Evolutionary conservation across 2,329 filamentous ascomycete species (phyloP).

Genomic region (Didymosphaeria variabile): DNA sequence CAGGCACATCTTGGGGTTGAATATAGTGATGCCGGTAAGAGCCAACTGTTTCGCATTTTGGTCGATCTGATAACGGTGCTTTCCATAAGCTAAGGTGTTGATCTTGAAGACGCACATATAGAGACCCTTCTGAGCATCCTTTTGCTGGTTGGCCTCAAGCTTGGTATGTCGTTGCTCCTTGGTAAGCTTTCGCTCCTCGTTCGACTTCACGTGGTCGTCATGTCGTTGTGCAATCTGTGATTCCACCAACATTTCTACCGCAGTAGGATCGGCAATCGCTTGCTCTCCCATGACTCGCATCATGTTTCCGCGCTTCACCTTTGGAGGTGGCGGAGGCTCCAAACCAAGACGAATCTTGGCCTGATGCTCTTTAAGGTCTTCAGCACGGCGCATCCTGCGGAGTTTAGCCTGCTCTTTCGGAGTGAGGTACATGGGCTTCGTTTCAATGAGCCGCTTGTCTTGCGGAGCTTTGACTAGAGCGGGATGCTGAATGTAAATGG

Average conservation of each 20-base stretch:
- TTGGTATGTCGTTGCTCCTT: constrained; percentile 91
- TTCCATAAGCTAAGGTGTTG: constrained; percentile 86
- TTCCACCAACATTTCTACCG: constrained; percentile 93
- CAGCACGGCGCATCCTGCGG: constrained; percentile 87
- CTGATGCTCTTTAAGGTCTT: constrained; percentile 93
- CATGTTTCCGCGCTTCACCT: constrained; percentile 96
- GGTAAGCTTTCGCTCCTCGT: constrained; percentile 86
- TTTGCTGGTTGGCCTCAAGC: constrained; percentile 80
- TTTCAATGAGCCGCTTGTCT: constrained; percentile 78
- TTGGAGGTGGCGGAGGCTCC: constrained; percentile 88
- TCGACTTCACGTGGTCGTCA: constrained; percentile 77
- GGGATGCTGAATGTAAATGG: constrained; percentile 90
- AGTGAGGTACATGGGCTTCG: constrained; percentile 93
- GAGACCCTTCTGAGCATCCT: constrained; percentile 87
- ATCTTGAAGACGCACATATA: constrained; percentile 89
- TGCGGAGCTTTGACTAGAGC: constrained; percentile 90
- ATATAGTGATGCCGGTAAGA: constrained; percentile 88
- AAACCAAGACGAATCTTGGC: constrained; percentile 93
- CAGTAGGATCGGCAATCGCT: constrained; percentile 94
- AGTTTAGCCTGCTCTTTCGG: constrained; percentile 90
- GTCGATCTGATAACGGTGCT: constrained; percentile 91
- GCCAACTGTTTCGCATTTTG: constrained; percentile 90
- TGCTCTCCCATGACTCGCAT: constrained; percentile 96
- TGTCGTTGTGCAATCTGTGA: constrained; percentile 89
- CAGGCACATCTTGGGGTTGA: constrained; percentile 88